Base-by-base conservation (phyloP, 148 eudicot species). In the Cornus florida region DNA sequence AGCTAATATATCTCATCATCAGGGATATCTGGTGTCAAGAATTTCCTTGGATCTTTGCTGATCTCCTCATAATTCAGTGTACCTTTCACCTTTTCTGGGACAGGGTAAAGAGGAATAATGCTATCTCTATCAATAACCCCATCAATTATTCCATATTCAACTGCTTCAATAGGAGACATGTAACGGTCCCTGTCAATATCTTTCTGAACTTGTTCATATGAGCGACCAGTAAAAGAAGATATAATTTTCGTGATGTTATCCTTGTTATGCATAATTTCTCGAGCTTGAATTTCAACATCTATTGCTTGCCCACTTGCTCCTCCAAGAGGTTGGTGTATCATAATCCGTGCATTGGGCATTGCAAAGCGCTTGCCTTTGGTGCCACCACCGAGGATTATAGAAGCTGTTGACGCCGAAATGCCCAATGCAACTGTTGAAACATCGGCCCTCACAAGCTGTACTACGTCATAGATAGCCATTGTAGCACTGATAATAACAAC, bases 121-220 rank as follows among this genome's bases (percentile, higher is more conserved):
- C 83, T 89, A 75, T 92, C 97, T 80, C 87, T 76, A 76, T 91
- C 97, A 75, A 94, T 90, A 57, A 94, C 90, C 41, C 97, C 97
- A 62, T 94, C 98, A 70, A 94, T 86, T 28, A 94, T 80, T n/a
- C 97, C 97, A 78, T 91, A 94, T 86, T 92, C 98, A 86, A 94
- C 90, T 17, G 95, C 98, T 87, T 94, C 98, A 76, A 94, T 88
- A 17, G 98, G 98, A 80, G 98, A 94, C 95, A 94, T 90, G 79
- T 91, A 94, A 17, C 91, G 89, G 79, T 92, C 97, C 82, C 93
- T 88, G 66, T 94, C 95, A 72, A 94, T 94, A 80, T 94, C 98
- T 82, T 91, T 90, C 81, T 87, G 88, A 48, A 94, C 92, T 80
- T 92, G 88, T 82, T 92, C 93, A 81, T 76, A 73, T 31, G 98